A percentile compares a stretch with the other conserved stretches of the same genome.
These are phyloP conservation scores for Parastagonospora nodorum DNA, from an alignment of 2,329 filamentous ascomycete genomes.

Conservation along the genomic window DNA sequence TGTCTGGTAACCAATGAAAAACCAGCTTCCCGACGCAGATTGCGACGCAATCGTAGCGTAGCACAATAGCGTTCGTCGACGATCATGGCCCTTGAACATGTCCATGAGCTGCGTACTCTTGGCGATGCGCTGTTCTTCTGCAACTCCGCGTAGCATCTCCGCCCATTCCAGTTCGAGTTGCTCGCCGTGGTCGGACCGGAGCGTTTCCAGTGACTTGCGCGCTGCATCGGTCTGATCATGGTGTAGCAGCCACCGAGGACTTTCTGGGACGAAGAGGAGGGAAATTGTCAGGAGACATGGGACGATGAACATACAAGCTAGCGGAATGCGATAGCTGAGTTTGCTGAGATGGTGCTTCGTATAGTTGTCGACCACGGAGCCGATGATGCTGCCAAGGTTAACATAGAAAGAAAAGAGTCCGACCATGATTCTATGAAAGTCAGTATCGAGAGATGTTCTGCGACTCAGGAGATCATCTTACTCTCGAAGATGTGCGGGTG, in stretches of 20 bases:
- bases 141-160: slow-evolving; percentile 34
- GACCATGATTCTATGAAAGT: slow-evolving; percentile 49
- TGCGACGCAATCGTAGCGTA: slow-evolving; percentile 55
- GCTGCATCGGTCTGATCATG: slow-evolving; percentile 20
- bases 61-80: slow-evolving; percentile 57
- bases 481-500: slow-evolving; percentile 39
- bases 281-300: slow-evolving; percentile 53
- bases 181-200: slow-evolving; percentile 25
- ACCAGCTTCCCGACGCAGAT: slow-evolving; percentile 55
- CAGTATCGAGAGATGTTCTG: not conserved
- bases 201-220: slow-evolving; percentile 15
- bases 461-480: not conserved
- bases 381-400: slow-evolving; percentile 55
- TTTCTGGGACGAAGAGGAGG: slow-evolving; percentile 34
- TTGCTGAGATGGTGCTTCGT: slow-evolving; percentile 25
- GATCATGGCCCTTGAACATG: slow-evolving; percentile 55
- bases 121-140: slow-evolving; percentile 50
- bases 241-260: slow-evolving; percentile 51
- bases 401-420: slow-evolving; percentile 56
- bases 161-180: slow-evolving; percentile 32
- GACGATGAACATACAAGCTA: slow-evolving; percentile 59
- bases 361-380: slow-evolving; percentile 44
- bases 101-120: slow-evolving; percentile 56
- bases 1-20: slow-evolving; percentile 57
- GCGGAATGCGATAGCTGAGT: slow-evolving; percentile 50